Conservation (phyloP, 768 basidiomycete genomes). For the Sporobolomyces pararoseus region DNA sequence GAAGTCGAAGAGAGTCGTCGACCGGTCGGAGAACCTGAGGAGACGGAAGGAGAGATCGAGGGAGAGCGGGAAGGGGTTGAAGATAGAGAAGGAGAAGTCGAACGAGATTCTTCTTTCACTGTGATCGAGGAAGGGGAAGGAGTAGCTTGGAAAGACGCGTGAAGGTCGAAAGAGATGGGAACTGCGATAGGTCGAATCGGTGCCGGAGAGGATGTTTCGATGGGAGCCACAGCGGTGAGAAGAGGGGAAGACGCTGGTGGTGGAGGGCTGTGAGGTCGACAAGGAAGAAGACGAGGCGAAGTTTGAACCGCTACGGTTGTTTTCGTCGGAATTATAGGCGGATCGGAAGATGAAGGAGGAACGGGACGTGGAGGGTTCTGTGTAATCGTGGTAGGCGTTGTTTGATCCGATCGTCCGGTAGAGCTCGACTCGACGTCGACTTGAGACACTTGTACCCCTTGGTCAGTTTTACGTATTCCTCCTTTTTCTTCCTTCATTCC, state of each 20-base stretch:
- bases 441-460: slow-evolving; percentile 6
- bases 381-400: neutral
- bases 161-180: slow-evolving; percentile 32
- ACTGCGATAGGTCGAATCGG: neutral
- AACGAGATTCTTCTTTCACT: neutral
- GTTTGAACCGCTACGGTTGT: slow-evolving; percentile 3
- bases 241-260: neutral
- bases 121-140: slow-evolving; percentile 1
- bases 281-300: slow-evolving; percentile 7
- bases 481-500: neutral
- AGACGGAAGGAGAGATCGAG: neutral
- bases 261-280: neutral
- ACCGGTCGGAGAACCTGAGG: neutral
- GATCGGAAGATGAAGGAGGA: neutral
- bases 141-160: slow-evolving; percentile 36
- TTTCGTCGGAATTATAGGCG: neutral
- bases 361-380: neutral
- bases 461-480: neutral
- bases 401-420: neutral
- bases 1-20: slow-evolving; percentile 1
- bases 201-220: neutral
- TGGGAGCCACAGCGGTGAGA: neutral
- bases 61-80: slow-evolving; percentile 7
- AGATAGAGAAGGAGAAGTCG: slow-evolving; percentile 12
- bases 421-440: neutral